Evolutionary conservation across 2,329 filamentous ascomycete species (phyloP).

Genomic region (Colletotrichum sp.): DNA sequence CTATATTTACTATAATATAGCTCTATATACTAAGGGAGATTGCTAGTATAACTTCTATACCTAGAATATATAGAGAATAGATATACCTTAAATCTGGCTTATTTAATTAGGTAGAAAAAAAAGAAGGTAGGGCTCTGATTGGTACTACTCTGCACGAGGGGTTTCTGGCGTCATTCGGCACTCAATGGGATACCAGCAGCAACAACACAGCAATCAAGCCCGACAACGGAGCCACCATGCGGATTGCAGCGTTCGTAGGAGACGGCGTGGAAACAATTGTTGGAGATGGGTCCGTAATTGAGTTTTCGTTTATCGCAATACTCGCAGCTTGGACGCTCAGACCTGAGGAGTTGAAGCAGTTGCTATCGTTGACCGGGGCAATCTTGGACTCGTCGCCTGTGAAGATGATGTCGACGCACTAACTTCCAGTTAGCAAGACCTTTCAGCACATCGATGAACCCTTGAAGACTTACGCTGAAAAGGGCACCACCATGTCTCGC

Average conservation of each 20-base stretch:
- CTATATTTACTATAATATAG: too few species aligned
- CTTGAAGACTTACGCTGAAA: conserved; percentile 64
- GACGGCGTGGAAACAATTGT: neutral
- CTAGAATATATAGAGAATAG: too few species aligned
- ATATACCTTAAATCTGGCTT: too few species aligned
- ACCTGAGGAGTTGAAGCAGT: conserved; percentile 71
- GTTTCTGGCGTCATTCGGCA: too few species aligned
- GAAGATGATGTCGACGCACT: conserved; percentile 79
- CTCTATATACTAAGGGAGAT: too few species aligned
- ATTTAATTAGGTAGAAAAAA: too few species aligned
- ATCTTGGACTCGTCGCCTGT: conserved; percentile 59
- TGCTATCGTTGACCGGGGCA: conserved; percentile 61
- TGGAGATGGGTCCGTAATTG: neutral
- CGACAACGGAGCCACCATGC: neutral
- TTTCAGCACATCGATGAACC: too few species aligned
- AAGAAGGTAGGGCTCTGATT: too few species aligned
- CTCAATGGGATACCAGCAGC: rapidly evolving
- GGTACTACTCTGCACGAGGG: too few species aligned
- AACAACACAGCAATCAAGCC: neutral
- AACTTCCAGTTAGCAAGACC: rapidly evolving
- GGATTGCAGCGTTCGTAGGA: neutral
- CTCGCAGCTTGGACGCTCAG: conserved; percentile 35
- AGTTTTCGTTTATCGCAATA: neutral
- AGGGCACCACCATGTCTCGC: conserved; percentile 72
- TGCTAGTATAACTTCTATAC: too few species aligned